A percentile compares a stretch with the other conserved stretches of the same genome.
phyloP scores from a whole-genome alignment of 257 asterid genomes.

The Catharanthus roseus region DNA sequence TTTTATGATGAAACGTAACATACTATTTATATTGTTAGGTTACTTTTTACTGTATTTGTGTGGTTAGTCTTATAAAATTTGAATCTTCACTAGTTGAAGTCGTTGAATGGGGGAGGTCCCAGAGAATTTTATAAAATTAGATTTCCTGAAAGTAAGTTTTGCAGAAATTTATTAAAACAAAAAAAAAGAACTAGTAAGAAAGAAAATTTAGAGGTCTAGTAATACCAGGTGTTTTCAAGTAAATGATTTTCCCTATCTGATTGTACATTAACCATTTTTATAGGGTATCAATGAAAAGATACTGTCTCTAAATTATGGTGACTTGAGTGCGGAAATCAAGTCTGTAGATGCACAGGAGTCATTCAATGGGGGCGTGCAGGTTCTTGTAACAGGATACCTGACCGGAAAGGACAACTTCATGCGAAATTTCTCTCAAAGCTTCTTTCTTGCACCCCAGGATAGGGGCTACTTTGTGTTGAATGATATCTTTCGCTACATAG shows the following conservation, averaged over 20 bases:
- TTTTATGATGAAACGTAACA: not conserved
- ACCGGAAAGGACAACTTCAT: conserved; percentile 50
- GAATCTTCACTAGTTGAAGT: not conserved
- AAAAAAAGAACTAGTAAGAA: too few species aligned
- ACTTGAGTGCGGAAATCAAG: conserved; percentile 61
- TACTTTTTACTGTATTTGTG: not conserved
- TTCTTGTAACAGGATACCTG: conserved; percentile 82
- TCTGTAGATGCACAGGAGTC: conserved; percentile 89
- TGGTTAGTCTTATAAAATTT: not conserved
- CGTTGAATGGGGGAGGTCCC: not conserved
- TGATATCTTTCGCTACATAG: conserved; percentile 73
- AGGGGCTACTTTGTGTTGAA: conserved; percentile 87
- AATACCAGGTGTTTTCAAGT: not conserved
- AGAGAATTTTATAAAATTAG: not conserved
- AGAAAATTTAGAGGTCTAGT: not conserved
- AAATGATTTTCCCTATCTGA: not conserved
- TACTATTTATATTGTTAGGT: not conserved
- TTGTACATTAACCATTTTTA: conserved; percentile 19
- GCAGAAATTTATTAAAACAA: not conserved
- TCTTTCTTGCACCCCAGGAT: conserved; percentile 97
- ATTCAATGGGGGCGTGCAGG: conserved; percentile 66
- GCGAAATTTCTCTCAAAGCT: conserved; percentile 65
- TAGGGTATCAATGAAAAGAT: conserved; percentile 88
- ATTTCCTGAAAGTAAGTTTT: not conserved
- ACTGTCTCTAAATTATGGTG: conserved; percentile 61